Base-by-base conservation (phyloP, 192 early-diverging fungal species). In the Geranomyces michiganensis region DNA sequence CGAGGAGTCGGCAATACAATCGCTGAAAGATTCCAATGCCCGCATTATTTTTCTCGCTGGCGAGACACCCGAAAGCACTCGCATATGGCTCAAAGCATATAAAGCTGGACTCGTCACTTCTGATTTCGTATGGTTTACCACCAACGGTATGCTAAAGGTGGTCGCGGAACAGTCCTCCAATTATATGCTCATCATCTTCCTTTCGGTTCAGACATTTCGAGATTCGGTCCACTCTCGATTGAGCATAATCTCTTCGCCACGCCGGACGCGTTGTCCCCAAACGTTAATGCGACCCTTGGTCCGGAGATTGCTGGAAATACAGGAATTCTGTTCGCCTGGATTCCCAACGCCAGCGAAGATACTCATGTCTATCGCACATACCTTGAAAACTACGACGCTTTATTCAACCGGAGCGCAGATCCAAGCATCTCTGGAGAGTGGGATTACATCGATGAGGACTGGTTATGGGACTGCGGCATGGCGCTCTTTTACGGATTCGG, bases 401-500 rank as follows among this genome's bases (percentile, higher is more conserved):
- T 55, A 14, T 55, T 26, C 27, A 29, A 55, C 53, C 53, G 27
- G 14, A 29, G 27, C 22, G 53, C 21, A 7, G 53, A 29, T 14
- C 36, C 36, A 7, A 41, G 3, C 5, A 7, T 7, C 36, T 41
- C 36, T 3, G 53, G 14, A 8, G 21, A 55, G 8, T 55, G 53
- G 53, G 53, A 55, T 14, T 55, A 55, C 14, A 8, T 7, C 6
- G 53, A 55, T 14, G 53, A 55, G 27, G 53, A 55, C 27, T 19
- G 45, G 49, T 5, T 67, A 5, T 67, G 49, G 48, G 65, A 67
- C 53, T 67, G 65, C 65, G 65, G 46, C 13, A 53, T 67, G 65
- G 26, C 48, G 3, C n/a, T 67, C 9, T 67, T 67, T 22, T 53
- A 67, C 65, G 65, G 65, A 32, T 67, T 30, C 30, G 65, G 31